phyloP scores from a whole-genome alignment of 352 stramenopile genomes.

The Globisporangium polare region DNA sequence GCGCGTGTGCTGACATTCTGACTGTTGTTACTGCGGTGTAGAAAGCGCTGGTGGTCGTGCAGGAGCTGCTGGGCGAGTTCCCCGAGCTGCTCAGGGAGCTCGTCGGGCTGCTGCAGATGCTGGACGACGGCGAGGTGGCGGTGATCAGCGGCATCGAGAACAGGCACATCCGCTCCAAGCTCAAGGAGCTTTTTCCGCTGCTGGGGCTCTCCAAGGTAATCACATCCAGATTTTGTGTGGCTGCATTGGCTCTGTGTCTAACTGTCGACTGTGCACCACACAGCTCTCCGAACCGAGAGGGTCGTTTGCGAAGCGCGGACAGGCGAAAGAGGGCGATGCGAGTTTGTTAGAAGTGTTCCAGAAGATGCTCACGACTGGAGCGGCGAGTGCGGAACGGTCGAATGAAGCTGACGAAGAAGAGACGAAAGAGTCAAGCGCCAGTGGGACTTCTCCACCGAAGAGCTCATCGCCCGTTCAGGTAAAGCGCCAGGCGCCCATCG shows the following conservation, averaged over 20 bases:
- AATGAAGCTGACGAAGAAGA: neutral
- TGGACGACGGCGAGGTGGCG: constrained; percentile 70
- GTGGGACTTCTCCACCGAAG: neutral
- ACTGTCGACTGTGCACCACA: neutral
- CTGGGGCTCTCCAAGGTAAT: constrained; percentile 65
- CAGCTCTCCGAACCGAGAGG: constrained; percentile 50
- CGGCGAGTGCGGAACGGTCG: neutral
- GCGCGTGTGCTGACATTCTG: neutral
- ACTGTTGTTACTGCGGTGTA: constrained; percentile 18
- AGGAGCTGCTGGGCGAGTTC: constrained; percentile 58
- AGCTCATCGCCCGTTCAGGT: neutral
- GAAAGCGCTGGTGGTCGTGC: constrained; percentile 44
- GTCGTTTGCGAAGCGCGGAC: constrained; percentile 38
- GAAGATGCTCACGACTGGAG: constrained; percentile 27
- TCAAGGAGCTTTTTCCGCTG: constrained; percentile 68
- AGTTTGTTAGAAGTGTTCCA: constrained; percentile 54
- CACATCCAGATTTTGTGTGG: no score
- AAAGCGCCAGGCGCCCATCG: constrained; percentile 36
- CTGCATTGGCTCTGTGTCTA: neutral
- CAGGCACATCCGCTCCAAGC: constrained; percentile 51
- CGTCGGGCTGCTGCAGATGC: constrained; percentile 62
- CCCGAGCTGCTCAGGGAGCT: constrained; percentile 63
- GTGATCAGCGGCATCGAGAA: constrained; percentile 80
- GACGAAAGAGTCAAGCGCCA: neutral
- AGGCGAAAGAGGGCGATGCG: constrained; percentile 13